A percentile compares a stretch with the other conserved stretches of the same genome.
phyloP scores from a whole-genome alignment of 2,329 filamentous ascomycete species.

The Sordariomycetes sp. region DNA sequence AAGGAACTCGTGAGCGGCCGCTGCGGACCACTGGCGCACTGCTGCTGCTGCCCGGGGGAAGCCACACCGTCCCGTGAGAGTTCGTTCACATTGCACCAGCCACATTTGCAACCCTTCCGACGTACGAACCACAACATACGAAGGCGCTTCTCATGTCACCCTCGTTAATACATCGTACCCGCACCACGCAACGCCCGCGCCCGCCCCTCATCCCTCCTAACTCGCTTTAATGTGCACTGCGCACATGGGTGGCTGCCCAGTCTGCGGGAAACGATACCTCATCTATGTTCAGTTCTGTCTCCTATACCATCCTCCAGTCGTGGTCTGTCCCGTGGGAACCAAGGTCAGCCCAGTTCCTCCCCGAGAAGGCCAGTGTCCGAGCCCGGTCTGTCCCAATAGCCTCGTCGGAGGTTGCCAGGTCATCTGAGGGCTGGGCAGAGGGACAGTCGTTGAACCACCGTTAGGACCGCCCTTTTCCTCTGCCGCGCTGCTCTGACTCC shows the following conservation, averaged over 20 bases:
- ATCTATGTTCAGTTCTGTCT: conserved; percentile 44
- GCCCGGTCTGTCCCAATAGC: conserved; percentile 45
- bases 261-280: conserved; percentile 45
- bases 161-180: not conserved
- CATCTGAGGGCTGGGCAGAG: conserved; percentile 25
- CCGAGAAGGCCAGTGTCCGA: conserved; percentile 41
- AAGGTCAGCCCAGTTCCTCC: conserved; percentile 26
- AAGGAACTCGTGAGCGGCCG: no score
- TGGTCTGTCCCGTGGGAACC: conserved; percentile 32
- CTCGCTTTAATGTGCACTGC: conserved; percentile 38
- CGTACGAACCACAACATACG: not conserved
- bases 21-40: no score
- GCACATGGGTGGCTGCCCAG: conserved; percentile 42
- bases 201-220: not conserved
- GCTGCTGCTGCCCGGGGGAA: not conserved
- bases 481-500: not conserved
- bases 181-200: conserved; percentile 1
- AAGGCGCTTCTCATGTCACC: not conserved
- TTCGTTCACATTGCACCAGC: not conserved
- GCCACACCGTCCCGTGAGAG: no score
- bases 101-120: not conserved
- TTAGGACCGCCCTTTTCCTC: not conserved
- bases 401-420: conserved; percentile 39
- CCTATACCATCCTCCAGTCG: conserved; percentile 32
- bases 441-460: not conserved